Conservation (phyloP, 306 rosid species). For the Alnus rubra region DNA sequence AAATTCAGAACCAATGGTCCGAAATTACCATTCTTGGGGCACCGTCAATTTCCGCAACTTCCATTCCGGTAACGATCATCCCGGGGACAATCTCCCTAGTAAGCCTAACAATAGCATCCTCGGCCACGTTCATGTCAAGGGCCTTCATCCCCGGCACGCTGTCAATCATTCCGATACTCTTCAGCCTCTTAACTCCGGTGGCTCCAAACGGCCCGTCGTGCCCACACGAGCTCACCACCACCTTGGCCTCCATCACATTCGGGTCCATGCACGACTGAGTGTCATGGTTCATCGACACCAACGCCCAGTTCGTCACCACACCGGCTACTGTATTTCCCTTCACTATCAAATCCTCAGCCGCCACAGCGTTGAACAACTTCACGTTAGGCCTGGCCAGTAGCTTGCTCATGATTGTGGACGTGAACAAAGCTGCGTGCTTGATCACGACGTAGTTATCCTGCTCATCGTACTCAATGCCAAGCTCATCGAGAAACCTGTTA, state of each 20-base stretch:
- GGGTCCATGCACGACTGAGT: constrained; percentile 97
- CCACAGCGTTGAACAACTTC: constrained; percentile 89
- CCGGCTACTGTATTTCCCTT: constrained; percentile 75
- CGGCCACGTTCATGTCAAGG: constrained; percentile 85
- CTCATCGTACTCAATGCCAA: constrained; percentile 72
- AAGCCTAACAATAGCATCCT: constrained; percentile 82
- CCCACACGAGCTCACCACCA: constrained; percentile 93
- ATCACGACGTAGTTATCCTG: constrained; percentile 84
- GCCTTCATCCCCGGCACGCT: constrained; percentile 94
- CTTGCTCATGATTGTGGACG: constrained; percentile 94
- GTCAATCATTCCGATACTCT: constrained; percentile 80
- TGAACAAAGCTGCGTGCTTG: constrained; percentile 92
- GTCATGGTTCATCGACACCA: constrained; percentile 94
- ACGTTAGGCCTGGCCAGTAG: constrained; percentile 77
- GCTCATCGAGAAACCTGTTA: constrained; percentile 67
- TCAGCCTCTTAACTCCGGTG: constrained; percentile 86
- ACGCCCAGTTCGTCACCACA: constrained; percentile 88
- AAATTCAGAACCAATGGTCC: no score
- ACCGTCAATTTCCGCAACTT: constrained; percentile 95
- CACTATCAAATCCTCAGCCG: constrained; percentile 82
- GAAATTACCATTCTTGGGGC: constrained; percentile 85
- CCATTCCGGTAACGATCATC: constrained; percentile 98
- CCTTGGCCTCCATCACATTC: constrained; percentile 94
- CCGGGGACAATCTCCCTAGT: constrained; percentile 91
- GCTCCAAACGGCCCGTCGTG: constrained; percentile 96